Base-by-base conservation (phyloP, 192 early-diverging fungal genomes). In the Coemansia furcata region DNA sequence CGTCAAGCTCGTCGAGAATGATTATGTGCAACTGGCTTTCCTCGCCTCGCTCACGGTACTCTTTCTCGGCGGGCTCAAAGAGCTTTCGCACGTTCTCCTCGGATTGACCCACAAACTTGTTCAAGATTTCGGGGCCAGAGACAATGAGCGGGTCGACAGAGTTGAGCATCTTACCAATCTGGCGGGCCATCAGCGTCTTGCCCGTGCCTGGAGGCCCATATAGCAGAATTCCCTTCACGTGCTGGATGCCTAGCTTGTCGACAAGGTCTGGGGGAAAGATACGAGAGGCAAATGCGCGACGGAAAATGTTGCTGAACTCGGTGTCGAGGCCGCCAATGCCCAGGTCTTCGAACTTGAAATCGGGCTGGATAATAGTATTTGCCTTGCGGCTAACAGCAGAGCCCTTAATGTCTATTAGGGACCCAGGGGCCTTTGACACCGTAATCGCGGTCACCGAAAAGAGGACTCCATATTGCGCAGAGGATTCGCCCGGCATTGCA, bases 131-230 rank as follows among this genome's bases (percentile, higher is more conserved):
- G 3, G 96, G 97, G 12, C 97, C 97, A 78, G 94, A 97, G 26
- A 99, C 95, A 67, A 99, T 94, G 63, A 92, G 87, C 36, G 96
- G 96, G 52, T 99, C 97, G 29, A 86, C 86, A 4, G 92, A 90
- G 71, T 98, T 98, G 62, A 99, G 86, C 97, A 99, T 98, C 69
- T 98, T 98, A 21, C 96, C 97, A 63, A 99, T 99, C 80, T 99
- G 96, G 10, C 97, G 89, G 8, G 97, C 97, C 89, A 99, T 95
- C 57, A 98, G 81, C 19, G 97, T 99, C 75, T 99, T 99, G 46
- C 97, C 97, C 0, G 97, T 99, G 62, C 97, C 96, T 0, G 97
- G 95, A 38, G 97, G 95, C 19, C 96, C 95, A 77, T 91, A 93
- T 4, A 93, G 79, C 60, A 93, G 78, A 67, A 95, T 91, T 66